phyloP scores from a whole-genome alignment of 306 rosid genomes.

The Gastrolobium bilobum region DNA sequence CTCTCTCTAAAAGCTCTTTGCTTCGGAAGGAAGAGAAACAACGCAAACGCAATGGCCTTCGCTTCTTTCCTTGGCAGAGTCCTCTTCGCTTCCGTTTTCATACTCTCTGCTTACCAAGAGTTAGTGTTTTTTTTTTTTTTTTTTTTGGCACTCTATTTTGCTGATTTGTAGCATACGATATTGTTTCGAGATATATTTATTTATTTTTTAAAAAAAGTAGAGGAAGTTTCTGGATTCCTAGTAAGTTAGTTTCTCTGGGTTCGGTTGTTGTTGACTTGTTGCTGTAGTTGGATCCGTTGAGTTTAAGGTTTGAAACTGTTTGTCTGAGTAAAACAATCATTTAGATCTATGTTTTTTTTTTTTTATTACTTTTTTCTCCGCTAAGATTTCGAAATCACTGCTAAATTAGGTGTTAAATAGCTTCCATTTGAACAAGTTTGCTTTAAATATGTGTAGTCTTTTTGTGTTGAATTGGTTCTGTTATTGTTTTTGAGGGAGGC shows the following conservation, averaged over 20 bases:
- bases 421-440: background rate
- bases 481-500: background rate
- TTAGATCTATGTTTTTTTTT: conserved; percentile 47
- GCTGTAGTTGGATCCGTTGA: conserved; percentile 52
- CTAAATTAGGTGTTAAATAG: background rate
- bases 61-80: conserved; percentile 50
- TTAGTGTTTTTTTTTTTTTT: background rate
- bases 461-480: background rate
- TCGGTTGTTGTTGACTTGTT: conserved; percentile 24
- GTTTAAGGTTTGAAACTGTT: conserved; percentile 18
- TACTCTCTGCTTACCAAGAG: conserved; percentile 54
- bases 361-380: background rate
- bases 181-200: background rate
- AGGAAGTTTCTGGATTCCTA: background rate
- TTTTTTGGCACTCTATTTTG: background rate
- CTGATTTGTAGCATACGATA: background rate
- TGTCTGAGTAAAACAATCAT: background rate
- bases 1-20: background rate
- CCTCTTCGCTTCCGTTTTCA: conserved; percentile 51
- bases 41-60: conserved; percentile 43
- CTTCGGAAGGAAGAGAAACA: conserved; percentile 16
- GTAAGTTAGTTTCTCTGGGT: conserved; percentile 9
- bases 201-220: background rate
- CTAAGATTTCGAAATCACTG: background rate
- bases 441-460: background rate